Evolutionary conservation across 78 protist genomes (phyloP).

Genomic region (Dictyostelium capitatum): DNA sequence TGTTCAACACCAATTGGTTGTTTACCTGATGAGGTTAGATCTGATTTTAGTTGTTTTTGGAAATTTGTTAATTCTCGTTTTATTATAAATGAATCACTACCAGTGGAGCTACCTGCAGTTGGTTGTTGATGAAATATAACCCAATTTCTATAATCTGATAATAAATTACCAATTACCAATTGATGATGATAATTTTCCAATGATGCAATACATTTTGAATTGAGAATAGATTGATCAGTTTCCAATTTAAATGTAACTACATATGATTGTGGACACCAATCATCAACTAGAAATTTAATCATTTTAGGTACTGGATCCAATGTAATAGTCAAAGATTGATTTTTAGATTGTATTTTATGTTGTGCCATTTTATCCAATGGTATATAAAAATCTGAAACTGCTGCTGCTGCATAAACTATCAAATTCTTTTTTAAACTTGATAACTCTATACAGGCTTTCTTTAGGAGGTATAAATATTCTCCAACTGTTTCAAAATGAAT

Average conservation of each 20-base stretch:
- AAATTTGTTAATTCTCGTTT: neutral
- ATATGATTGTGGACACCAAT: conserved; percentile 80
- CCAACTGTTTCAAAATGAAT: conserved; percentile 81
- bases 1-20: conserved; percentile 17
- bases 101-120: neutral
- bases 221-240: conserved; percentile 78
- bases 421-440: conserved; percentile 12
- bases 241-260: conserved; percentile 87
- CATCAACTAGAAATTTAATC: conserved; percentile 14
- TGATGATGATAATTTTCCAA: conserved; percentile 66
- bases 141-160: conserved; percentile 67
- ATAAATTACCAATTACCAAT: conserved; percentile 81
- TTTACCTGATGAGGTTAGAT: neutral
- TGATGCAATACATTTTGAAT: conserved; percentile 46
- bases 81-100: neutral
- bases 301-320: conserved; percentile 77
- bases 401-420: conserved; percentile 88
- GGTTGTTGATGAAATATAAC: conserved; percentile 55
- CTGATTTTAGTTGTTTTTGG: neutral
- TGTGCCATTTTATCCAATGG: conserved; percentile 76
- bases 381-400: conserved; percentile 89
- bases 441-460: conserved; percentile 24
- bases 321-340: conserved; percentile 47
- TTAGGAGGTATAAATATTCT: conserved; percentile 80
- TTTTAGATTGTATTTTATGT: conserved; percentile 84